Evolutionary conservation across 163 green algal species (phyloP), one percentile per base, ranked within the genome.

Genomic region (Scenedesmus sp.): DNA sequence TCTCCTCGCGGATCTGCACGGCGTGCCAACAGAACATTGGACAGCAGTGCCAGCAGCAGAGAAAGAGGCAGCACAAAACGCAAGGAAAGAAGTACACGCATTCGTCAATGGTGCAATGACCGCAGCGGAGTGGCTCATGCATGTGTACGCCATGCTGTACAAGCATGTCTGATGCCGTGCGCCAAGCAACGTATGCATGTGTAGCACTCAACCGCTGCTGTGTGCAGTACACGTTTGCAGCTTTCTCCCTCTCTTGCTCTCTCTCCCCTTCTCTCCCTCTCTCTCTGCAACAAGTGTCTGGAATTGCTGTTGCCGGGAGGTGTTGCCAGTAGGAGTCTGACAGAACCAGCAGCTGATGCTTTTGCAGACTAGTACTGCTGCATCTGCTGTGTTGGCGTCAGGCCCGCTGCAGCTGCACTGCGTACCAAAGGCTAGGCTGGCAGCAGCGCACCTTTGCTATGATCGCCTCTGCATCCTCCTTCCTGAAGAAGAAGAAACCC

Each of bases 401-500:
- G 0, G 22, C 18, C 6, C 65, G 65, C 65, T 76, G 65, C 65
- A 37, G 65, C 73, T 46, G 73, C 73, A 83, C 20, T 40, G 30
- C 30, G 30, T 33, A n/a, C n/a, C n/a, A n/a, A 37, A n/a, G 4
- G 65, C 65, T 37, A 15, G 6, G 56, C 2, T 10, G 6, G 30
- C 30, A 37, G 22, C 81, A 7, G 1, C 87, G 0, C 80, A 97
- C 95, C 95, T 98, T 97, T n/a, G 95, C 93, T 13, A 98, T 89
- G 44, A 99, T 94, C 18, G 94, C 94, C 90, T 97, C 85, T 40
- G 97, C 97, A 90, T 98, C 97, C 65, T 94, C 83, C 76, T 96
- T 94, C 5, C 76, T 92, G 80, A 99, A 96, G 89, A 99, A 99
- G 90, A 99, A 97, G 44, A 99, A 95, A 18, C 97, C 96, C 43